Evolutionary conservation across 345 rosid species (phyloP), one percentile per base, ranked within the genome.

Genomic region (Camelina laxa): DNA sequence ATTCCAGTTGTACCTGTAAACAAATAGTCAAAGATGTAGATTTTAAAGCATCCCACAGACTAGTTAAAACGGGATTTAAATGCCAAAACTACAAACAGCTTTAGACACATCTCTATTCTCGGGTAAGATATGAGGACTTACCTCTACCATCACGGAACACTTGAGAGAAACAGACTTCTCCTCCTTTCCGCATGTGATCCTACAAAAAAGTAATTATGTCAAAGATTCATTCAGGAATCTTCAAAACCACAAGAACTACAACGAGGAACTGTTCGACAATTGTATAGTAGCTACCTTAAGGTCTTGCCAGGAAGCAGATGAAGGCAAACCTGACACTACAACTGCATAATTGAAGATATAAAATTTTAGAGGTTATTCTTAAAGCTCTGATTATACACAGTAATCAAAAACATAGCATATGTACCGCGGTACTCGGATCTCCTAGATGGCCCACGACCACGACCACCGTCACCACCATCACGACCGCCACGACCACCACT

Each of bases 291-390:
- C 78, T 65, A 92, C 98, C 96, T 95, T 95, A 53, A 95, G 95
- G 82, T 95, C 99, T 89, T 95, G 99, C 99, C 99, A 95, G 45
- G 99, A 95, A 76, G 99, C 96, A 75, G 99, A 95, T 64, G 98
- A 85, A 22, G 99, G 98, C 71, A 95, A 74, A 56, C 99, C 98
- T 69, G 90, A 70, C 45, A 95, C 85, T 51, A 90, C 16, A 68
- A 95, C 99, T 95, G 85, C 65, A 83, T 2, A 20, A 22, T 20
- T 14, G 31, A 78, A 45, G 16, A 63, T 56, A 27, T 56, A 5
- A 65, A 4, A 30, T 33, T 27, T 72, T 22, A 54, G 47, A 73
- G 31, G 41, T 21, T 7, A 67, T 72, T 35, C 63, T 36, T 5
- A 69, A n/a, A 22, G 59, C n/a, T 14, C 5, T 21, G 9, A 10